phyloP scores from a whole-genome alignment of 352 stramenopile species.

The Albugo candida region DNA sequence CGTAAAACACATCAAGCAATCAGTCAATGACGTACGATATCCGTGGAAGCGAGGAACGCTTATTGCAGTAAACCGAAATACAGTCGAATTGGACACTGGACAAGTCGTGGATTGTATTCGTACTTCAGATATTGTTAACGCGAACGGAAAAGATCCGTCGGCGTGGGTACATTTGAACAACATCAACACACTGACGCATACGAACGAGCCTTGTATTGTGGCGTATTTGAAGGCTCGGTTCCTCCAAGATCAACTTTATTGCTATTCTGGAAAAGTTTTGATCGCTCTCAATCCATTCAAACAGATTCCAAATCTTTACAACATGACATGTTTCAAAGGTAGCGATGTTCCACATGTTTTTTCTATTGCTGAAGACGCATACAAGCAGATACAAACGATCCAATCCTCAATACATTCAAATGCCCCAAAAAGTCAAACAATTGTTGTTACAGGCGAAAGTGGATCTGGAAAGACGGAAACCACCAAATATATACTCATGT shows the following conservation, averaged over 20 bases:
- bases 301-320: conserved; percentile 3
- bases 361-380: conserved; percentile 10
- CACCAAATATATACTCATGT: conserved; percentile 16
- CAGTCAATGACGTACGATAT: no score
- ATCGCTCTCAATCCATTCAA: conserved; percentile 13
- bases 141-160: conserved; percentile 4
- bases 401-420: neutral
- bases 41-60: no score
- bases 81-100: no score
- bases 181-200: conserved; percentile 45
- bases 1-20: no score
- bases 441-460: conserved; percentile 16
- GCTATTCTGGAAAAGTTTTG: conserved; percentile 8
- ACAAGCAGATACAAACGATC: conserved; percentile 2
- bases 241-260: conserved; percentile 14
- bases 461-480: conserved; percentile 13
- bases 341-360: conserved; percentile 10
- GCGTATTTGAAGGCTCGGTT: conserved; percentile 64
- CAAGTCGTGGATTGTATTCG: no score
- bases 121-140: no score
- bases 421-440: conserved; percentile 7
- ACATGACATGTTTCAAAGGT: conserved; percentile 2
- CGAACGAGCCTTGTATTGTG: conserved; percentile 64
- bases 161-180: conserved; percentile 41
- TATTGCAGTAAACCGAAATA: no score